Conservation (phyloP, 345 rosid species). For the Lepidium africanum region DNA sequence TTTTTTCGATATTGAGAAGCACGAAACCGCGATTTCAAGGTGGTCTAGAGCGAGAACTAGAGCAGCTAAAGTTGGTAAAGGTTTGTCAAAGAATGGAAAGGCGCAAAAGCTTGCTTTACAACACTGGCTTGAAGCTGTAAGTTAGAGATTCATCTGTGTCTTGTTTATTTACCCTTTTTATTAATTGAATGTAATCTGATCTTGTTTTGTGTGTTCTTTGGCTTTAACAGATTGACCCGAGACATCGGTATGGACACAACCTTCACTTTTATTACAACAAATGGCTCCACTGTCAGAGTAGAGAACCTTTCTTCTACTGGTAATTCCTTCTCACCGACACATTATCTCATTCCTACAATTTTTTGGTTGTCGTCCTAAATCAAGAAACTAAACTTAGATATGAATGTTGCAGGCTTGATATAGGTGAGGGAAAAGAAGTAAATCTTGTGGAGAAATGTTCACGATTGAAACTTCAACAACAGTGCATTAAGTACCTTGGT, state of each 20-base stretch:
- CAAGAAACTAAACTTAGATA: slow-evolving; percentile 4
- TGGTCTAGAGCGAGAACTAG: slow-evolving; percentile 96
- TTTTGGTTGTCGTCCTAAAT: not conserved
- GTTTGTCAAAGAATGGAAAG: slow-evolving; percentile 76
- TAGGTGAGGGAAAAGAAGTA: slow-evolving; percentile 90
- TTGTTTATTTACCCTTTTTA: not conserved
- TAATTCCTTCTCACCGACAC: slow-evolving; percentile 20
- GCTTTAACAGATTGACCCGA: slow-evolving; percentile 69
- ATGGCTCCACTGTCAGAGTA: slow-evolving; percentile 77
- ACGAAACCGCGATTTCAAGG: slow-evolving; percentile 86
- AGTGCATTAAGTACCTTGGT: slow-evolving; percentile 93
- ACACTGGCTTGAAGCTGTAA: slow-evolving; percentile 99
- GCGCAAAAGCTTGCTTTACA: slow-evolving; percentile 78
- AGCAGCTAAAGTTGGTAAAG: slow-evolving; percentile 97
- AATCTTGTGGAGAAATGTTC: slow-evolving; percentile 68
- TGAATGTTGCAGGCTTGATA: slow-evolving; percentile 68
- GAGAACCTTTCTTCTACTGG: slow-evolving; percentile 99
- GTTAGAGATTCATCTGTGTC: slow-evolving; percentile 19
- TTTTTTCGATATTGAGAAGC: slow-evolving; percentile 83
- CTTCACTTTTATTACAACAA: slow-evolving; percentile 68
- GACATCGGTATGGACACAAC: slow-evolving; percentile 96
- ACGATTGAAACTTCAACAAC: slow-evolving; percentile 66
- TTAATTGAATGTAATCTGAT: not conserved
- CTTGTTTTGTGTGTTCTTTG: slow-evolving; percentile 1
- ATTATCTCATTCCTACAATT: not conserved